Evolutionary conservation across 768 basidiomycete genomes (phyloP).

Genomic region (Pleurotus giganteus): DNA sequence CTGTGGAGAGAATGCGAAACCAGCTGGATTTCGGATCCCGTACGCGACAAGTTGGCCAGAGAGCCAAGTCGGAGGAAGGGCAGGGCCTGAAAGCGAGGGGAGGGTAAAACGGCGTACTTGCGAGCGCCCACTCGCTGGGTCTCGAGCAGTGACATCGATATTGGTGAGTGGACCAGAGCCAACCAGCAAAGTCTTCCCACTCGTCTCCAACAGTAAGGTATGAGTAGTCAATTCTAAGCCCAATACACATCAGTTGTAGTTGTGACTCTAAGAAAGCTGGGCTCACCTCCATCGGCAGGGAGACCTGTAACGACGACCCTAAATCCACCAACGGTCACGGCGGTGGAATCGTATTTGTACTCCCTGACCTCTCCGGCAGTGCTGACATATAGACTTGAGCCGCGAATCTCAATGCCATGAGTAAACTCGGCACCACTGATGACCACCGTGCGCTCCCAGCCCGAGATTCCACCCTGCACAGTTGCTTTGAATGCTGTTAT

Average conservation of each 20-base stretch:
- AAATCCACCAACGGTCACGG: slow-evolving; percentile 23
- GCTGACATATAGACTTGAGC: slow-evolving; percentile 33
- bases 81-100: slow-evolving; percentile 11
- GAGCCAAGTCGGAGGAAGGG: slow-evolving; percentile 22
- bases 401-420: slow-evolving; percentile 41
- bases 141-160: slow-evolving; percentile 40
- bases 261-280: background rate
- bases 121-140: slow-evolving; percentile 40
- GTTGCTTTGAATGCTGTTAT: slow-evolving; percentile 35
- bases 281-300: slow-evolving; percentile 39
- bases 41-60: slow-evolving; percentile 36
- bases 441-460: slow-evolving; percentile 37
- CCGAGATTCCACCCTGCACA: slow-evolving; percentile 13
- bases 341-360: slow-evolving; percentile 33
- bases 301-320: slow-evolving; percentile 27
- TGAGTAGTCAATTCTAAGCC: slow-evolving; percentile 40
- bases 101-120: slow-evolving; percentile 34
- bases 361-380: slow-evolving; percentile 31
- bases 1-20: slow-evolving; percentile 32
- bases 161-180: slow-evolving; percentile 36
- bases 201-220: slow-evolving; percentile 32
- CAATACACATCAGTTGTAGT: background rate
- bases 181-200: slow-evolving; percentile 29
- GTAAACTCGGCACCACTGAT: slow-evolving; percentile 34
- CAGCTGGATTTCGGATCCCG: slow-evolving; percentile 44